Conservation (phyloP, 2,329 filamentous ascomycete species). For the Erysiphe pulchra region DNA sequence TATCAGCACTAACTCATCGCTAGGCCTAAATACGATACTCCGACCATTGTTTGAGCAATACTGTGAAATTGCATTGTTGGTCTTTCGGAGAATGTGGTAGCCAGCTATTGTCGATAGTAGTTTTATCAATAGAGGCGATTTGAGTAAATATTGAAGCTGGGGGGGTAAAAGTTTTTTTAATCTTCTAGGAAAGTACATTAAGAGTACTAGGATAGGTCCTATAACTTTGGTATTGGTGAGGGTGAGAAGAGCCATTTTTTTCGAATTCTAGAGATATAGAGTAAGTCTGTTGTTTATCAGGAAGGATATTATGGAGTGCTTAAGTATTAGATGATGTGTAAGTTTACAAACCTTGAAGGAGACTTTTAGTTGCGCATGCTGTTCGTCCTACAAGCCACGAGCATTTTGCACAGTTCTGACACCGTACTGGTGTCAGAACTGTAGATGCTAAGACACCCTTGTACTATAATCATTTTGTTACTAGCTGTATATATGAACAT, state of each 20-base stretch:
- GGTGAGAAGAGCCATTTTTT: neutral
- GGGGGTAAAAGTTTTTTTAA: slow-evolving; percentile 5
- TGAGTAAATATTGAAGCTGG: slow-evolving; percentile 3
- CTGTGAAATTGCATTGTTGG: slow-evolving; percentile 25
- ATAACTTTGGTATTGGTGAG: slow-evolving; percentile 4
- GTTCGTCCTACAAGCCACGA: no score
- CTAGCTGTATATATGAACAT: no score
- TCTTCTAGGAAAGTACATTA: slow-evolving; percentile 8
- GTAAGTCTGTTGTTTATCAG: no score
- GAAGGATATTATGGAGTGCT: no score
- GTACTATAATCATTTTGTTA: no score
- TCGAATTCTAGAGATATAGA: no score
- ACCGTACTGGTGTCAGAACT: no score
- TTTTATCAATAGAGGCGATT: slow-evolving; percentile 4
- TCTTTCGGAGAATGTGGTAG: slow-evolving; percentile 21
- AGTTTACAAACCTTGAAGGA: no score
- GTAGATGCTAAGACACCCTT: no score
- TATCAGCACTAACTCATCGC: slow-evolving; percentile 42
- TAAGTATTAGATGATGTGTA: no score
- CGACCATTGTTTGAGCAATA: slow-evolving; percentile 23
- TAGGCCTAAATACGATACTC: slow-evolving; percentile 31
- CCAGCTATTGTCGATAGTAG: slow-evolving; percentile 17
- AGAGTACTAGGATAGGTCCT: slow-evolving; percentile 6
- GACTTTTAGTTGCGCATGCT: no score
- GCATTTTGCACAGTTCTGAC: no score